phyloP scores from a whole-genome alignment of 768 basidiomycete species.

The Mycena rosella region DNA sequence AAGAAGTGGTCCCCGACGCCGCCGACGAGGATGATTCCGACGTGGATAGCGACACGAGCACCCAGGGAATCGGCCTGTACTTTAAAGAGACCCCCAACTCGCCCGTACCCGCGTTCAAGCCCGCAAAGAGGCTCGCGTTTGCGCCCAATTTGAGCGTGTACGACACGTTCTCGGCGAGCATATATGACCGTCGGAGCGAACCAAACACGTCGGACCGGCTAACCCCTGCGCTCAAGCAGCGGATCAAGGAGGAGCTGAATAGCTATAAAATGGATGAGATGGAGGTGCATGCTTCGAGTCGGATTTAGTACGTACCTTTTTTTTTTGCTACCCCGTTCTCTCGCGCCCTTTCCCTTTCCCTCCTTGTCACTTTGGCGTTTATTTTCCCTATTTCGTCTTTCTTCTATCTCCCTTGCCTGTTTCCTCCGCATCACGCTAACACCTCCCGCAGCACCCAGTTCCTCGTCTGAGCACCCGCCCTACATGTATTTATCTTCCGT shows the following conservation, averaged over 20 bases:
- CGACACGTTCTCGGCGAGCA: constrained; percentile 91
- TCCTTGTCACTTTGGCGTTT: too few relatives aligned
- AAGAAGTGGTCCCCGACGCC: too few relatives aligned
- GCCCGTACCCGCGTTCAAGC: constrained; percentile 78
- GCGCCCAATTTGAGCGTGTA: constrained; percentile 95
- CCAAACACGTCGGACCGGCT: constrained; percentile 97
- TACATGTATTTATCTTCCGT: constrained; percentile 37
- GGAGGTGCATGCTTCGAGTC: constrained; percentile 96
- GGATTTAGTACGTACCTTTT: constrained; percentile 81
- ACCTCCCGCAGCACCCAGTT: constrained; percentile 78
- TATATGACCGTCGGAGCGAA: constrained; percentile 96
- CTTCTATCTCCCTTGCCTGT: too few relatives aligned
- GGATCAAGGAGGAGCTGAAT: constrained; percentile 98
- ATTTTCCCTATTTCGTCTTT: too few relatives aligned
- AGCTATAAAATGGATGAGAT: constrained; percentile 99
- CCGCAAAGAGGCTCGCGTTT: constrained; percentile 83
- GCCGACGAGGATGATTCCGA: too few relatives aligned
- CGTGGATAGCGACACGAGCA: too few relatives aligned
- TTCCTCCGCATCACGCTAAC: constrained; percentile 16
- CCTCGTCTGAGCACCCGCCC: constrained; percentile 77
- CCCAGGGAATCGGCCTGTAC: too few relatives aligned
- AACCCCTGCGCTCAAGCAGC: constrained; percentile 94
- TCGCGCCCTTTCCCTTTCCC: too few relatives aligned
- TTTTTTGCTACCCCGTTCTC: too few relatives aligned
- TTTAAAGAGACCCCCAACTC: too few relatives aligned